Evolutionary conservation across 2,329 filamentous ascomycete genomes (phyloP), one percentile per base, ranked within the genome.

Genomic region (Macrophomina pseudophaseolina): DNA sequence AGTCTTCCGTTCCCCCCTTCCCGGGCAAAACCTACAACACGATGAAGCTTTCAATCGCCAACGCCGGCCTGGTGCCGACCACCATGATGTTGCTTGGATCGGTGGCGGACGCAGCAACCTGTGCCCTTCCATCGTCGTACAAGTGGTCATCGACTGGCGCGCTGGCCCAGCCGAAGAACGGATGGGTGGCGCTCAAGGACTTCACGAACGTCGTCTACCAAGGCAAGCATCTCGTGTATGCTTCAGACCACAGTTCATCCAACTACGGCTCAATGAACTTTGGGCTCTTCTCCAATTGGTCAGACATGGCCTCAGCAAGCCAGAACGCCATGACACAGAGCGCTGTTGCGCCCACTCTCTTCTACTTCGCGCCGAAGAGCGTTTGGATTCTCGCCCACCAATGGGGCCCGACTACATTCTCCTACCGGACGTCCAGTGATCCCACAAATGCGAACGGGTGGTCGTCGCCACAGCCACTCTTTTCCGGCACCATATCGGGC

Each of bases 321-420:
- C 87, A 90, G 76, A 89, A 79, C 68, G 69, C 67, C 1, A 87
- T 87, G 84, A 78, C 40, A 52, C 53, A 67, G 4, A 70, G 68
- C 5, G 75, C 85, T 9, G 86, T 88, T 28, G 88, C 88, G 0
- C 88, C 88, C 0, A 87, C 86, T 0, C 77, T 90, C 56, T 89
- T 90, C 79, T 86, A 84, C 80, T 90, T 90, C 71, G 70, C 73
- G 5, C 88, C 88, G 0, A 89, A 88, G 78, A 81, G 78, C 69
- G 75, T 85, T 69, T 90, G 88, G 88, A 78, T 90, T n/a, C 81
- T 90, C 0, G 85, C 86, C n/a, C 85, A 89, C 72, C 87, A 90
- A 74, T 90, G 87, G 87, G 87, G 87, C 1, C 72, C 84, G 0
- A 84, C 82, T 0, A 71, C 87, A 0, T 90, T 90, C 79, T 82